phyloP scores from a whole-genome alignment of 805 yeast genomes.

The Candida corydali region DNA sequence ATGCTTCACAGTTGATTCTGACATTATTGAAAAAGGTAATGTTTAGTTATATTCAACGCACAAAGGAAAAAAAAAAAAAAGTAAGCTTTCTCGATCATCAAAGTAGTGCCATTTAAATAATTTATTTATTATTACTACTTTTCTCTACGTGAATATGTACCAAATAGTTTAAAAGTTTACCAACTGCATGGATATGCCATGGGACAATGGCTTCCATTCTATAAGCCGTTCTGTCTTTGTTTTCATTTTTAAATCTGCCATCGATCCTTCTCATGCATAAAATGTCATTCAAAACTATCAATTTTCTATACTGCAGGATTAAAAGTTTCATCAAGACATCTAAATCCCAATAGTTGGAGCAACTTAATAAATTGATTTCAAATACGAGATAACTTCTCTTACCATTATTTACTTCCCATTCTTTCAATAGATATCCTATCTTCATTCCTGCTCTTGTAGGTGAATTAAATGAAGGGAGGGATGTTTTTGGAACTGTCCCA shows the following conservation, averaged over 20 bases:
- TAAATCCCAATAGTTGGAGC: conserved; percentile 63
- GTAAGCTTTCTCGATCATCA: conserved; percentile 1
- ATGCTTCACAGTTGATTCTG: conserved; percentile 8
- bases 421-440: conserved; percentile 62
- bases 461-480: conserved; percentile 66
- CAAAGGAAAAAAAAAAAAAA: conserved; percentile 1
- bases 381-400: conserved; percentile 30
- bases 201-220: conserved; percentile 46
- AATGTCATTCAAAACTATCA: conserved; percentile 43
- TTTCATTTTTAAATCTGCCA: conserved; percentile 10
- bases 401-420: conserved; percentile 12
- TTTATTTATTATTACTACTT: not conserved
- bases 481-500: conserved; percentile 55
- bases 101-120: conserved; percentile 1
- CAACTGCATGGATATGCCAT: conserved; percentile 71
- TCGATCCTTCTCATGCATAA: conserved; percentile 26
- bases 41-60: not conserved
- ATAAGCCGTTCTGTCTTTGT: conserved; percentile 7
- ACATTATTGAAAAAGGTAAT: conserved; percentile 3
- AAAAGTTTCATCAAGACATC: conserved; percentile 51
- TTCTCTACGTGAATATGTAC: conserved; percentile 53
- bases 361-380: conserved; percentile 68
- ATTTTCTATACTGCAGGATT: conserved; percentile 57
- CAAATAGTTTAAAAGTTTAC: conserved; percentile 53
- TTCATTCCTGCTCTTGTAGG: conserved; percentile 67